These are phyloP conservation scores for Chamaecyparis obtusa DNA, from an alignment of 75 land plant species.

Conservation along the genomic window DNA sequence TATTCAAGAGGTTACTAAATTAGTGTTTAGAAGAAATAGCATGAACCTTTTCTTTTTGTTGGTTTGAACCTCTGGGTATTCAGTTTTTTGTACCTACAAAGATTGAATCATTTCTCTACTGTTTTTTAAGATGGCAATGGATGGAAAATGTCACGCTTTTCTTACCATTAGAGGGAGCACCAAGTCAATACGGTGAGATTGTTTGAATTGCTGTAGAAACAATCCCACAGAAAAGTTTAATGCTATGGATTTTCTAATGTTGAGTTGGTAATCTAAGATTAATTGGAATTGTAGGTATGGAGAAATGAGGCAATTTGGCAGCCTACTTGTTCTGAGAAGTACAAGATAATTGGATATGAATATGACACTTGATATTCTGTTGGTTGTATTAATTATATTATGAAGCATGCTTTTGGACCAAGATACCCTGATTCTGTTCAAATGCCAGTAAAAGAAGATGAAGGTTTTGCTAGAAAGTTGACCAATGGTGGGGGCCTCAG, in stretches of 20 bases:
- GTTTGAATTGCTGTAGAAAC: neutral
- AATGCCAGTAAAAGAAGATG: constrained; percentile 9
- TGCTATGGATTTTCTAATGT: neutral
- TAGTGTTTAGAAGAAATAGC: neutral
- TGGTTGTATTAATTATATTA: neutral
- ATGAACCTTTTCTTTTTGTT: neutral
- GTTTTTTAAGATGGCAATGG: neutral
- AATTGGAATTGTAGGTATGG: neutral
- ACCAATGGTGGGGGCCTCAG: neutral
- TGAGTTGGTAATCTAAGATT: neutral
- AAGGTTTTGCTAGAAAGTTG: constrained; percentile 3
- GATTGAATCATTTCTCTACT: neutral
- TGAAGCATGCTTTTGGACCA: constrained; percentile 5
- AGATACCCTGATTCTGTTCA: neutral
- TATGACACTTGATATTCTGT: constrained; percentile 8
- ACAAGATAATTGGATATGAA: neutral
- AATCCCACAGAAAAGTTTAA: neutral
- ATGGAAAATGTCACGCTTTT: neutral
- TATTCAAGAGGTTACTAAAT: neutral
- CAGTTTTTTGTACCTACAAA: neutral
- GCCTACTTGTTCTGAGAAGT: neutral
- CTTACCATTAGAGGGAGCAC: neutral
- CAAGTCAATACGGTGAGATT: neutral
- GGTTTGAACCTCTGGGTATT: neutral
- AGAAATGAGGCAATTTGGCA: neutral